Base-by-base conservation (phyloP, 2,329 filamentous ascomycete species). In the Monilinia vaccinii-corymbosi region DNA sequence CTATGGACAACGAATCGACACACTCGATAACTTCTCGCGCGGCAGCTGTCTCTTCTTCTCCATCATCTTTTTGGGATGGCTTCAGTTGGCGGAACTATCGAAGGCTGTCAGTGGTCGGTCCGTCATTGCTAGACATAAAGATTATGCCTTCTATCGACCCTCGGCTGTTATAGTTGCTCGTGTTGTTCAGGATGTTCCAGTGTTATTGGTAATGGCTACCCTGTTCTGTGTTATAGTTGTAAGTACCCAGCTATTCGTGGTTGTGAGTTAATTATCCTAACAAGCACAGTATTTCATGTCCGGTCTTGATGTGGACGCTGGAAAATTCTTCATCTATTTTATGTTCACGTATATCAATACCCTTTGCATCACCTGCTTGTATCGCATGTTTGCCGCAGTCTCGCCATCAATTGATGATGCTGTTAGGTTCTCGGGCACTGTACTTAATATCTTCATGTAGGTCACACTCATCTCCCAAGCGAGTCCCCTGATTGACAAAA, bases 21-120 rank as follows among this genome's bases (percentile, higher is more conserved):
- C 84, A 1, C 77, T 75, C 45, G 85, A 85, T 40, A 81, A 83
- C 14, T 88, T 88, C 71, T 75, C 79, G 6, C 78, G 84, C 65
- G 82, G 84, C 8, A 85, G 85, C 70, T 77, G 80, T 9, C 72
- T 84, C 10, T 87, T 88, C 77, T 87, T 87, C 73, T 83, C 81
- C 1, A 83, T 87, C 63, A 71, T 87, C 34, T 86, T 88, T 73
- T 76, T 87, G 79, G 67, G 78, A 60, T 88, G 84, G 85, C 78
- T 94, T 6, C 88, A 92, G 62, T 75, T 95, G 51, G 83, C 86
- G 0, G 89, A 95, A 71, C 78, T 92, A 58, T 90, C 89, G 80
- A 87, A 86, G 64, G 88, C 88, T 48, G 85, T 93, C 10, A 81
- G 82, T 55, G 86, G 89, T 6, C 80, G 89, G 59, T 79, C 79